phyloP scores from a whole-genome alignment of 768 basidiomycete genomes.

The Xerocomellus intermedius region DNA sequence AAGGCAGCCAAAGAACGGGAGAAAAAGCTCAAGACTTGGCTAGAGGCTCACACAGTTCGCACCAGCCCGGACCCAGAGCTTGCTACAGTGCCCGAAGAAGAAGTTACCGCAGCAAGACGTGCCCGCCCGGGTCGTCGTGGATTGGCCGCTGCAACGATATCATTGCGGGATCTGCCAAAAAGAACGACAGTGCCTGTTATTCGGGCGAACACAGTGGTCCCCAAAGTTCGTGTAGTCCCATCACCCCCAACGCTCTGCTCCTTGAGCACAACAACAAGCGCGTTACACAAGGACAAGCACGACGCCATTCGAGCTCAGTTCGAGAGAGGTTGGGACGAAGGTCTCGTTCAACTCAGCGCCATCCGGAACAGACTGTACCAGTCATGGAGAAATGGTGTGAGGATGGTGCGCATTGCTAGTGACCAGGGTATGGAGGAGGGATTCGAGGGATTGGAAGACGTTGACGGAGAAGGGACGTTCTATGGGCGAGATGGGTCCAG shows the following conservation, averaged over 20 bases:
- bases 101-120: slow-evolving; percentile 12
- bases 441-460: slow-evolving; percentile 34
- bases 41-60: slow-evolving; percentile 35
- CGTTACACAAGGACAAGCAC: slow-evolving; percentile 34
- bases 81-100: background rate
- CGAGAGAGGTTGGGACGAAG: slow-evolving; percentile 61
- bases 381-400: slow-evolving; percentile 47
- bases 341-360: slow-evolving; percentile 51
- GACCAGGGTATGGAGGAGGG: slow-evolving; percentile 31
- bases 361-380: slow-evolving; percentile 44
- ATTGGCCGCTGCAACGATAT: slow-evolving; percentile 64
- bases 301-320: slow-evolving; percentile 50
- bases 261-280: slow-evolving; percentile 42
- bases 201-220: slow-evolving; percentile 11
- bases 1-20: slow-evolving; percentile 66
- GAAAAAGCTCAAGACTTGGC: slow-evolving; percentile 52
- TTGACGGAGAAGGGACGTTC: slow-evolving; percentile 31
- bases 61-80: background rate
- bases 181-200: slow-evolving; percentile 14
- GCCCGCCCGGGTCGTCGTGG: slow-evolving; percentile 53
- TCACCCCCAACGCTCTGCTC: slow-evolving; percentile 48
- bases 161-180: slow-evolving; percentile 41
- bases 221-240: slow-evolving; percentile 58
- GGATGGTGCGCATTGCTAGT: slow-evolving; percentile 41
- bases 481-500: slow-evolving; percentile 9